These are phyloP conservation scores for Sedum album DNA, from an alignment of 164 flowering plant genomes.

Conservation along the genomic window DNA sequence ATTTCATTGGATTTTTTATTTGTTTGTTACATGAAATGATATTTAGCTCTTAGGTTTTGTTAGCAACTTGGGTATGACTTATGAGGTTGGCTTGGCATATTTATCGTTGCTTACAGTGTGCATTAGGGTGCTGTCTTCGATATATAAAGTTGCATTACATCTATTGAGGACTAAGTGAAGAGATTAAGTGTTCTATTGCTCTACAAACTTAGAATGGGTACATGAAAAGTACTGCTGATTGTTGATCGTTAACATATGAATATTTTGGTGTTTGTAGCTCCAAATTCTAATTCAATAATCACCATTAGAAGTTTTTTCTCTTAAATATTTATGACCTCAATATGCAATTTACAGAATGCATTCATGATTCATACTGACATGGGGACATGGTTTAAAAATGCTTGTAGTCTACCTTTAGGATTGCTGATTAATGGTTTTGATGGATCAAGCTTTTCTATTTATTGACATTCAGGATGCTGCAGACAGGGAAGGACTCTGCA, in stretches of 20 bases:
- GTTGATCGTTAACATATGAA: no score
- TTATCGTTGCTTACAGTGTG: neutral
- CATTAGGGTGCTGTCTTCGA: neutral
- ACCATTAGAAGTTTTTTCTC: no score
- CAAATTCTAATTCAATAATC: no score
- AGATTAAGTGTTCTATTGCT: neutral
- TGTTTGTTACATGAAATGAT: neutral
- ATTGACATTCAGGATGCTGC: conserved; percentile 72
- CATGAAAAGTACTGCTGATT: no score
- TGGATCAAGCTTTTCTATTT: conserved; percentile 18
- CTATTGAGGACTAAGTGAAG: neutral
- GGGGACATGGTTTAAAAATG: no score
- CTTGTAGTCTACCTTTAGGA: neutral
- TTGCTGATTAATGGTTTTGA: conserved; percentile 8
- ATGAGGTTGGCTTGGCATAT: neutral
- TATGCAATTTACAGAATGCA: no score
- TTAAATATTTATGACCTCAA: no score
- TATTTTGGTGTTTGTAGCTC: neutral
- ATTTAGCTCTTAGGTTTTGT: neutral
- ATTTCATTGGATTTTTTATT: neutral
- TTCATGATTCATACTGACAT: no score
- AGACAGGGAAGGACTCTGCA: conserved; percentile 49
- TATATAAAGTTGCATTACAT: neutral
- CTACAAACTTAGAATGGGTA: neutral
- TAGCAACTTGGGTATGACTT: neutral